Conservation (phyloP, 2,329 filamentous ascomycete species). For the Penicillium sp. region DNA sequence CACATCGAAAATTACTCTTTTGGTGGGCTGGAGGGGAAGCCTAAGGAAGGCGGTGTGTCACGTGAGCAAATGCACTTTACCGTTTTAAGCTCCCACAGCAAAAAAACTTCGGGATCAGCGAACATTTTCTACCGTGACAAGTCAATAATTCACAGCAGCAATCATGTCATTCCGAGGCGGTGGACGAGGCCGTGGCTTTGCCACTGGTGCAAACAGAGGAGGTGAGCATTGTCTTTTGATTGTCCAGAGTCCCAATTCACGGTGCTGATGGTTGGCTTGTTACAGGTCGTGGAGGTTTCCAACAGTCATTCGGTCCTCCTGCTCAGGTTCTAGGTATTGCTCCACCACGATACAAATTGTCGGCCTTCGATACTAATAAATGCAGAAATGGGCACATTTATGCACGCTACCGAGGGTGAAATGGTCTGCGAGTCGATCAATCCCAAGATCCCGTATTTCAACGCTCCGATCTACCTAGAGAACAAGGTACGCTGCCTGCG, state of each 20-base stretch:
- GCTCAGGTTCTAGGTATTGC: constrained; percentile 55
- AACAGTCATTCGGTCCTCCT: constrained; percentile 60
- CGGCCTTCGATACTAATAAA: constrained; percentile 26
- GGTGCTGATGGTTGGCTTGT: constrained; percentile 11
- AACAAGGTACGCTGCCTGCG: constrained; percentile 68
- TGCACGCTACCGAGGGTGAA: constrained; percentile 95
- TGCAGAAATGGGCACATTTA: constrained; percentile 84
- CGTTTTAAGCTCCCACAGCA: constrained; percentile 43
- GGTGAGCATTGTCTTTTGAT: constrained; percentile 21
- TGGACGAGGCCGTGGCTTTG: constrained; percentile 48
- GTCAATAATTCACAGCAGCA: constrained; percentile 17
- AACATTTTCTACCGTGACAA: constrained; percentile 28
- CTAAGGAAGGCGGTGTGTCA: constrained; percentile 32
- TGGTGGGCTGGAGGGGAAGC: constrained; percentile 21
- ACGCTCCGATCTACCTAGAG: constrained; percentile 96
- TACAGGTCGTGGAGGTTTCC: constrained; percentile 60
- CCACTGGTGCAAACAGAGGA: constrained; percentile 52
- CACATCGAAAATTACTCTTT: constrained; percentile 12
- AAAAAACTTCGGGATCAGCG: constrained; percentile 25
- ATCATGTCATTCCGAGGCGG: constrained; percentile 64
- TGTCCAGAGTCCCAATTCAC: neutral
- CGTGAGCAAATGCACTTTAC: constrained; percentile 37
- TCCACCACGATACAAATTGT: neutral
- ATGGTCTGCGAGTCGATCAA: constrained; percentile 96
- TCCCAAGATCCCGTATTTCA: constrained; percentile 97